Conservation (phyloP, 2,329 filamentous ascomycete genomes). For the Aspergillus terreus region DNA sequence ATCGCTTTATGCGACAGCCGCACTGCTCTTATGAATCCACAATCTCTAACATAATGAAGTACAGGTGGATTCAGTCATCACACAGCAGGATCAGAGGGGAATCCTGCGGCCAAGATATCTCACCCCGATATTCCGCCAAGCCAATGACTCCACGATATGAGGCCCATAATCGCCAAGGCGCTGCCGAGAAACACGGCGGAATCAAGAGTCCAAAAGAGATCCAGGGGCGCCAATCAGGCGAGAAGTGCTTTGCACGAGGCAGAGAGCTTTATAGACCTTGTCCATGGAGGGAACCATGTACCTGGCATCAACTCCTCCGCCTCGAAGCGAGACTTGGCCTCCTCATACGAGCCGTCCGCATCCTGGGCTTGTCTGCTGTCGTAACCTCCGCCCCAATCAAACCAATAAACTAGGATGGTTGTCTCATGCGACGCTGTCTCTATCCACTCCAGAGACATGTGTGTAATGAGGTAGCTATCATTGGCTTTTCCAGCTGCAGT, state of each 20-base stretch:
- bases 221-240: conserved; percentile 5
- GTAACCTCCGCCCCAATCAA: not conserved
- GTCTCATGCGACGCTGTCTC: not conserved
- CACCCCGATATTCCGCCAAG: not conserved
- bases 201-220: not conserved
- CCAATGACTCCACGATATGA: not conserved
- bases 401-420: not conserved
- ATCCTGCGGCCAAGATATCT: too few species aligned
- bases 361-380: not conserved
- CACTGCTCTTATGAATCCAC: too few species aligned
- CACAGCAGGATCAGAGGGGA: too few species aligned
- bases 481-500: not conserved
- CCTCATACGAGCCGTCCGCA: not conserved
- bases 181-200: not conserved
- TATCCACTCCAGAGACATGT: not conserved
- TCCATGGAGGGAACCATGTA: not conserved
- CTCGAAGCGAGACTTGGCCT: not conserved
- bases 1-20: too few species aligned
- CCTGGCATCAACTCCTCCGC: not conserved
- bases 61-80: too few species aligned
- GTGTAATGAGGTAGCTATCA: not conserved
- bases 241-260: conserved; percentile 1
- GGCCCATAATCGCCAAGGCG: not conserved
- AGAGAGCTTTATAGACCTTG: not conserved
- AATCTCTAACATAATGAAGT: too few species aligned